phyloP scores from a whole-genome alignment of 441 rosid species.

The Populus hybrid region DNA sequence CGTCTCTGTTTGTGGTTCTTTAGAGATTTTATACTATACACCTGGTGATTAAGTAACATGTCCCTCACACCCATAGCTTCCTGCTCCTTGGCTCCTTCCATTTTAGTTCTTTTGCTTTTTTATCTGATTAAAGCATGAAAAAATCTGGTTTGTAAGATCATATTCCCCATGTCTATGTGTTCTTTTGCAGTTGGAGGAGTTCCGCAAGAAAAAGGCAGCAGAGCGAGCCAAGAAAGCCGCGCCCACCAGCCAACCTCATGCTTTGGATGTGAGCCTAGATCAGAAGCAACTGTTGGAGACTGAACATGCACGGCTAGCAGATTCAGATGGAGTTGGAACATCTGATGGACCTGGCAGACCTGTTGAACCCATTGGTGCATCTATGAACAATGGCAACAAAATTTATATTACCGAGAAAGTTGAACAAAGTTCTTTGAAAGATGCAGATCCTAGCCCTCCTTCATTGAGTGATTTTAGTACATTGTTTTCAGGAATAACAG shows the following conservation, averaged over 20 bases:
- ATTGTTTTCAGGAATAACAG: constrained; percentile 25
- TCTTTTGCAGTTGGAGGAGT: constrained; percentile 79
- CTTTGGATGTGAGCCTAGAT: constrained; percentile 34
- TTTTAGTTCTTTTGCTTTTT: background rate
- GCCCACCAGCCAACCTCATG: constrained; percentile 33
- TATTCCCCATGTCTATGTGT: background rate
- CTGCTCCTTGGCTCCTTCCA: background rate
- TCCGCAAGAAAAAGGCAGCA: constrained; percentile 95
- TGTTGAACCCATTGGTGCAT: constrained; percentile 16
- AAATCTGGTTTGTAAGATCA: background rate
- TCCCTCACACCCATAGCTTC: background rate
- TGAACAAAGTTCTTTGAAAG: constrained; percentile 32
- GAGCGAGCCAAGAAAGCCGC: constrained; percentile 71
- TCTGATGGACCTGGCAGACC: constrained; percentile 44
- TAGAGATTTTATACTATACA: background rate
- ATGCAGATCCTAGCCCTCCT: constrained; percentile 22
- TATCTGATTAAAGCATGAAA: background rate
- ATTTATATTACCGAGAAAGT: constrained; percentile 25
- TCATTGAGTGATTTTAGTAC: constrained; percentile 33
- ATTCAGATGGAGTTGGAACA: constrained; percentile 52
- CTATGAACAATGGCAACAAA: constrained; percentile 12
- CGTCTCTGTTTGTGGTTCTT: background rate
- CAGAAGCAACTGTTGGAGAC: constrained; percentile 37
- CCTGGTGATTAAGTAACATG: background rate
- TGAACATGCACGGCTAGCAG: constrained; percentile 34